Evolutionary conservation across 2,329 filamentous ascomycete genomes (phyloP).

Genomic region (Tolypocladium album): DNA sequence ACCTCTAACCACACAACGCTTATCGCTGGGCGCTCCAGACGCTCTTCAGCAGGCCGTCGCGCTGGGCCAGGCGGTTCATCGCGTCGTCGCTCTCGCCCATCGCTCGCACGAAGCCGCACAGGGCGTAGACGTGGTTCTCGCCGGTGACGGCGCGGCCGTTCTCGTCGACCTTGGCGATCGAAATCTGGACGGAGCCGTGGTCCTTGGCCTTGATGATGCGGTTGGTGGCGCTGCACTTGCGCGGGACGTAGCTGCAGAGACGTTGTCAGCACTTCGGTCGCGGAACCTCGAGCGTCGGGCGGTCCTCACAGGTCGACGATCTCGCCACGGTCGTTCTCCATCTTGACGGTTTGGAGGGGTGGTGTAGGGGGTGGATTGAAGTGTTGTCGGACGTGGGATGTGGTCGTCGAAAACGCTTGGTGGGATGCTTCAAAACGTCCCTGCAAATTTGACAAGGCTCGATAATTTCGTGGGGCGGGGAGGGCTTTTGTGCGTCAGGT

Average conservation of each 20-base stretch:
- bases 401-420: conserved; percentile 19
- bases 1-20: conserved; percentile 15
- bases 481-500: conserved; percentile 26
- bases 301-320: conserved; percentile 90
- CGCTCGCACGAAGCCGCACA: conserved; percentile 94
- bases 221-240: conserved; percentile 98
- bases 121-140: conserved; percentile 95
- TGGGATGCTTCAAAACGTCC: conserved; percentile 17
- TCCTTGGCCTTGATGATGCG: conserved; percentile 99
- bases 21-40: conserved; percentile 78
- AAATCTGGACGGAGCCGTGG: conserved; percentile 96
- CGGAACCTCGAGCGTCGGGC: conserved; percentile 4
- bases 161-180: conserved; percentile 97
- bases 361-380: conserved; percentile 15
- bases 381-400: conserved; percentile 18
- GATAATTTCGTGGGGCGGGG: conserved; percentile 24
- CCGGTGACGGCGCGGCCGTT: conserved; percentile 87
- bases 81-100: conserved; percentile 98
- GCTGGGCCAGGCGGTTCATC: conserved; percentile 90
- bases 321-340: conserved; percentile 99
- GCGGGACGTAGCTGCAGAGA: conserved; percentile 73
- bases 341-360: conserved; percentile 43
- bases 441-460: conserved; percentile 22
- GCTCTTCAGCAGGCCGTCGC: conserved; percentile 91
- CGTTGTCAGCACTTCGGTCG: conserved; percentile 16